Evolutionary conservation across 1,284 basidiomycete species (phyloP), one percentile per base, ranked within the genome.

Genomic region (Phaffia rhodozyma): DNA sequence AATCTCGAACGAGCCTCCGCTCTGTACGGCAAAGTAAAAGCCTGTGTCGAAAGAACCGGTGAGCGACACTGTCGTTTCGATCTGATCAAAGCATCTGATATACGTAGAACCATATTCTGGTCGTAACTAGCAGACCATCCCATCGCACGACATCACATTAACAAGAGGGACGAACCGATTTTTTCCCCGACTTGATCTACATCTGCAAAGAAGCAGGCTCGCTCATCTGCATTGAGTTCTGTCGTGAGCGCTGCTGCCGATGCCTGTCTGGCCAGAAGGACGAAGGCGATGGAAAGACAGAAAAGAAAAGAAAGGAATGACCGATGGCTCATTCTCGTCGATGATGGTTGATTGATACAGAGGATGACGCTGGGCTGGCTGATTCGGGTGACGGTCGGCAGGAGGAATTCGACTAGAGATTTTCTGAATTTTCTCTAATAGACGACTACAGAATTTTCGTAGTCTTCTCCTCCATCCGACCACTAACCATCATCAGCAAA

Each of bases 1-100:
- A 65, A 98, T 89, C 73, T 98, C 94, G 75, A 98, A 98, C 7
- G 87, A 86, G 57, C 94, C 96, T 62, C 96, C 94, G 50, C 90
- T 89, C 84, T 98, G 96, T 32, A 98, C 91, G 25, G 79, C 79
- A 70, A 80, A 81, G 73, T 81, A 80, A 72, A 80, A 81, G 38
- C 76, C 76, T 77, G 60, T 0, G 30, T 25, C 16, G 55, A 1
- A 61, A 52, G 29, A 54, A 58, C 5, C 21, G 21, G 21, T 21
- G 56, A 27, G 18, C 20, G 1, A 47, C 11, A 61, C 18, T 30
- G n/a, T 47, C 25, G 20, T 34, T 48, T 34, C 62, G 43, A 16
- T 34, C 13, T 16, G 13, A 7, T 43, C 38, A 43, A 43, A 2
- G 6, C 54, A 68, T 69, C 63, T 6, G 25, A 2, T 25, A 3